Base-by-base conservation (phyloP, 768 basidiomycete species). In the Cantharellus cinnabarinus region DNA sequence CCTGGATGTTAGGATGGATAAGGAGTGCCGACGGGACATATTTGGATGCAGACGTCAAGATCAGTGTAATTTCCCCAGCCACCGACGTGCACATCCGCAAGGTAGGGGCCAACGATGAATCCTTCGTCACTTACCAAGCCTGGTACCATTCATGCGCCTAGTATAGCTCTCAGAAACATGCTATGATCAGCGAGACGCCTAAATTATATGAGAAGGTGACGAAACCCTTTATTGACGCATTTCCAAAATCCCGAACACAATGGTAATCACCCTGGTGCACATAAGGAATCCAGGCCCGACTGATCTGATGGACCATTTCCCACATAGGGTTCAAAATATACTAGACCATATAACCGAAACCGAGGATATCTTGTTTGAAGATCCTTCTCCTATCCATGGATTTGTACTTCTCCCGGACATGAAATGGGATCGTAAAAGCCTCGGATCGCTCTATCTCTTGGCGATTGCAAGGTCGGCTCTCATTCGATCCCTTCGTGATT, bases 351-450 rank as follows among this genome's bases (percentile, higher is more conserved):
- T 72, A 40, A 82, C 86, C 3, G 90, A 97, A 68, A 75, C 77
- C 20, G 77, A 82, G 14, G 80, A 82, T 50, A 69, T 97, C 34
- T 70, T 95, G 20, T 82, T 75, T 65, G 76, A 81, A 15, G 74
- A 77, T 53, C 62, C 69, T 2, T 76, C 74, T 7, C 68, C 77
- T 0, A 73, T 76, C 3, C 63, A 61, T 2, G 78, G 77, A 39
- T 95, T 85, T 65, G 63, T 94, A 42, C 81, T 99, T 59, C 70
- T 95, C 0, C 94, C 94, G 0, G 94, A 99, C 70, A 85, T 95
- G 80, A 98, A 97, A 72, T 98, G 94, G 94, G 90, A 98, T 67
- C 75, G 81, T 38, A 77, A 73, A 34, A 85, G 80, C 0, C 63
- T 85, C n/a, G 70, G 78, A 0, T 78, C 87, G 1, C 74, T 99